phyloP scores from a whole-genome alignment of 345 rosid species.

The Gossypium ekmanianum region DNA sequence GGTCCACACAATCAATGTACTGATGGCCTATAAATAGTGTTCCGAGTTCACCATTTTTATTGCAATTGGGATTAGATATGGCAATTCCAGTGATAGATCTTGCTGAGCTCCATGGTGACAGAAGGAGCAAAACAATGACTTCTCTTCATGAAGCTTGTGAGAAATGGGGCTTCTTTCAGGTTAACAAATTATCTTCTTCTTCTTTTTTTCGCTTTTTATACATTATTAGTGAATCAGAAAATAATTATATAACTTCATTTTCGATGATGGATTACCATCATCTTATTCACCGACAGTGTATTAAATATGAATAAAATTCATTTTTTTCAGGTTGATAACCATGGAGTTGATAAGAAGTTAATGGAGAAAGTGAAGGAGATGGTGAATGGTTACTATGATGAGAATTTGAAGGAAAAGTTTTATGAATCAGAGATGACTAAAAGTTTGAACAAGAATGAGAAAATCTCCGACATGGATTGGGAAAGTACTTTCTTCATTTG shows the following conservation, averaged over 20 bases:
- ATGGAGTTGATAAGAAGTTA: background rate
- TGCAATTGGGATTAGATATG: constrained; percentile 33
- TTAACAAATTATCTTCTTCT: background rate
- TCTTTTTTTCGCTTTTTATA: too few relatives aligned
- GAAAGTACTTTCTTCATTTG: background rate
- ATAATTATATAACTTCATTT: too few relatives aligned
- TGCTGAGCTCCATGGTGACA: constrained; percentile 57
- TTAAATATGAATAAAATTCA: too few relatives aligned
- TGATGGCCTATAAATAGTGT: constrained; percentile 40
- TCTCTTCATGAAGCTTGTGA: constrained; percentile 75
- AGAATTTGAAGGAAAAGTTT: background rate
- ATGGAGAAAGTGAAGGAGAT: background rate
- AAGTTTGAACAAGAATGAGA: background rate
- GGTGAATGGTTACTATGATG: background rate
- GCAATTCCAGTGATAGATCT: constrained; percentile 69
- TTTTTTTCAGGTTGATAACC: background rate
- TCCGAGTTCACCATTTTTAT: constrained; percentile 10
- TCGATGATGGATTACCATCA: too few relatives aligned
- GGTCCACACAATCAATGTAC: background rate
- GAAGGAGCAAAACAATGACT: constrained; percentile 57
- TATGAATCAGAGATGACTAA: background rate
- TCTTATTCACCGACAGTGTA: too few relatives aligned
- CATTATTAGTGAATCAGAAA: too few relatives aligned
- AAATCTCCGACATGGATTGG: background rate
- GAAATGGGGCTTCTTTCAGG: constrained; percentile 89